These are phyloP conservation scores for Pythium sp. DNA, from an alignment of 352 stramenopile genomes.

Conservation along the genomic window DNA sequence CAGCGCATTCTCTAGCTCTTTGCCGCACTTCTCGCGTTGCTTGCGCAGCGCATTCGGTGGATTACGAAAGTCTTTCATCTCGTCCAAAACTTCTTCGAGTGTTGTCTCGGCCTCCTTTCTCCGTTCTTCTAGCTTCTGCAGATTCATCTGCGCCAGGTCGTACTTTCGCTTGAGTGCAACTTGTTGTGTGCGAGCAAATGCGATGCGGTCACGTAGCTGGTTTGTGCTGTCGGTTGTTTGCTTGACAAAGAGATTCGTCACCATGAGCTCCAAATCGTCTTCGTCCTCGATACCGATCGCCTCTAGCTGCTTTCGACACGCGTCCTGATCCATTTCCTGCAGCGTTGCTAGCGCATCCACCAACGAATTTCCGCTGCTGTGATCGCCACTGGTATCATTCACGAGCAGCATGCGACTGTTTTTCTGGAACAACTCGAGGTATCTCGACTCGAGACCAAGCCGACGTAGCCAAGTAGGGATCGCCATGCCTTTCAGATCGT, in stretches of 20 bases:
- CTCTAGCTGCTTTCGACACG: slow-evolving; percentile 22
- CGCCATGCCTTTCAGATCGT: slow-evolving; percentile 55
- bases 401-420: slow-evolving; percentile 17
- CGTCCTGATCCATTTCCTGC: slow-evolving; percentile 11
- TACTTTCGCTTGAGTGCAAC: slow-evolving; percentile 26
- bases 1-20: slow-evolving; percentile 32
- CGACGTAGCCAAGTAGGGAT: slow-evolving; percentile 54
- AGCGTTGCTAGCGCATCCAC: slow-evolving; percentile 27
- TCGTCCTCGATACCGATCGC: slow-evolving; percentile 37
- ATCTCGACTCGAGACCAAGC: slow-evolving; percentile 49
- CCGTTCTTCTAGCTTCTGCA: slow-evolving; percentile 23
- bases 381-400: background rate
- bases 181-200: background rate
- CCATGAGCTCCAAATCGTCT: slow-evolving; percentile 45
- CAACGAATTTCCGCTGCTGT: background rate
- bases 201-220: slow-evolving; percentile 22
- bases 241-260: slow-evolving; percentile 49
- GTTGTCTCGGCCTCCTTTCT: slow-evolving; percentile 20
- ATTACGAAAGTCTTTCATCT: slow-evolving; percentile 61
- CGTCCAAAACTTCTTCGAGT: slow-evolving; percentile 40
- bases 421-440: slow-evolving; percentile 48
- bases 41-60: slow-evolving; percentile 48
- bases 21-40: slow-evolving; percentile 26
- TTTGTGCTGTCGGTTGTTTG: slow-evolving; percentile 34
- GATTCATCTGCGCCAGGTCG: slow-evolving; percentile 34